Evolutionary conservation across 2,329 filamentous ascomycete species (phyloP), one percentile per base, ranked within the genome.

Genomic region (Albophoma yamanashiensis): DNA sequence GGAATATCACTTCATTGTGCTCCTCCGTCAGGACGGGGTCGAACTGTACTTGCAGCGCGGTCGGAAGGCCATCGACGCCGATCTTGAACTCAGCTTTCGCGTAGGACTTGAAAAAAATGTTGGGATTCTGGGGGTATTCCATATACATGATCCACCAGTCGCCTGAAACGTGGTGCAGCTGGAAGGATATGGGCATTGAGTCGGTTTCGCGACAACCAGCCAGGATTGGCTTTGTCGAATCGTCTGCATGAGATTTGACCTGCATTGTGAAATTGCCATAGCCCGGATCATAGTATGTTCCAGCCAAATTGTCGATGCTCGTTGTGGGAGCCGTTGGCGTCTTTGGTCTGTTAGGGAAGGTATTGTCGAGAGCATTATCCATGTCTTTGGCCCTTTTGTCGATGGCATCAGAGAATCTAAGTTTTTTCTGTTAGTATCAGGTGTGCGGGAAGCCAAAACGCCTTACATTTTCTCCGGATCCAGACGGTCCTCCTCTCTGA

Each of bases 101-200:
- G 17, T 52, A 52, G 15, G 8, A 17, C 9, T 17, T 20, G 4
- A 52, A 52, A 7, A 34, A 20, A 1, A 45, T n/a, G 5, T 55
- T 40, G 4, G 57, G 57, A 9, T 60, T 57, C 22, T 52, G 42
- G 4, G 38, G 36, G 12, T 15, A 17, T 2, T n/a, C n/a, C 20
- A 50, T 22, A 20, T 64, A 61, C n/a, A 66, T 34, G 4, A 68
- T 61, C 70, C 70, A 73, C 50, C 63, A 68, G 25, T 66, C 63
- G 0, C 69, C 68, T 6, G 67, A 68, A 4, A 69, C 67, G 38
- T 72, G 71, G n/a, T 69, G 62, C 12, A 73, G 57, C 6, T 36
- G 59, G 34, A 67, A 39, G 1, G 25, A 31, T 11, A 52, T 3
- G 47, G 47, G 47, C 47, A 15, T 5, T n/a, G 27, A 60, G 60